Evolutionary conservation across 2,329 filamentous ascomycete species (phyloP).

Genomic region (Truncatella angustata): DNA sequence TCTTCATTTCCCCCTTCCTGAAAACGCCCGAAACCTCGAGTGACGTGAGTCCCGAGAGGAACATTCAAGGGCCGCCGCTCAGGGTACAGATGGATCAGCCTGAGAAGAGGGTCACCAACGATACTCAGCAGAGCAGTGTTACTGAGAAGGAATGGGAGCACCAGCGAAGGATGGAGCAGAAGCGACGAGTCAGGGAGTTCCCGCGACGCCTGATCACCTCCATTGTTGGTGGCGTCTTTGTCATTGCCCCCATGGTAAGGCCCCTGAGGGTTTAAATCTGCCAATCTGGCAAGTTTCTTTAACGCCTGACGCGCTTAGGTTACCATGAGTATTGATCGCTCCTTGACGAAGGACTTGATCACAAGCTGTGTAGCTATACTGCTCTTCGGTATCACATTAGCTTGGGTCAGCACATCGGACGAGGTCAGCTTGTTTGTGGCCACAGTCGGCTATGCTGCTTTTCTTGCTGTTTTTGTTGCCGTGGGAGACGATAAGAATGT

Average conservation of each 20-base stretch:
- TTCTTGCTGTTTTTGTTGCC: conserved; percentile 10
- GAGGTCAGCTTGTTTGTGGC: conserved; percentile 11
- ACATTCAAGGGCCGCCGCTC: background rate
- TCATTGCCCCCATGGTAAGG: conserved; percentile 13
- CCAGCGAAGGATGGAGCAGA: conserved; percentile 2
- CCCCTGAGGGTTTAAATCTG: background rate
- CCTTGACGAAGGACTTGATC: background rate
- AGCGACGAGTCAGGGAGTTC: conserved; percentile 8
- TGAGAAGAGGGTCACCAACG: conserved; percentile 1
- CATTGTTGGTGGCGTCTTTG: conserved; percentile 9
- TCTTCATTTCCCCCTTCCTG: conserved; percentile 9
- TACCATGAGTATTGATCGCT: background rate
- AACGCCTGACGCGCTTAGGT: too few relatives aligned
- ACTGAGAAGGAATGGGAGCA: conserved; percentile 9
- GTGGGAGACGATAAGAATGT: background rate
- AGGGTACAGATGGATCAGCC: background rate
- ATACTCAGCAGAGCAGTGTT: conserved; percentile 2
- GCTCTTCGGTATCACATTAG: conserved; percentile 10
- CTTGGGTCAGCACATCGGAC: conserved; percentile 11
- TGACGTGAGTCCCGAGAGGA: background rate
- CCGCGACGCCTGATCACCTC: conserved; percentile 9
- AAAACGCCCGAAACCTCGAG: background rate
- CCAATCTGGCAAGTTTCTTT: too few relatives aligned
- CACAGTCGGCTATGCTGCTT: conserved; percentile 11
- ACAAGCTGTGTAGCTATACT: background rate